Base-by-base conservation (phyloP, 1,139 yeast species). In the Sugiyamaella paludigena region DNA sequence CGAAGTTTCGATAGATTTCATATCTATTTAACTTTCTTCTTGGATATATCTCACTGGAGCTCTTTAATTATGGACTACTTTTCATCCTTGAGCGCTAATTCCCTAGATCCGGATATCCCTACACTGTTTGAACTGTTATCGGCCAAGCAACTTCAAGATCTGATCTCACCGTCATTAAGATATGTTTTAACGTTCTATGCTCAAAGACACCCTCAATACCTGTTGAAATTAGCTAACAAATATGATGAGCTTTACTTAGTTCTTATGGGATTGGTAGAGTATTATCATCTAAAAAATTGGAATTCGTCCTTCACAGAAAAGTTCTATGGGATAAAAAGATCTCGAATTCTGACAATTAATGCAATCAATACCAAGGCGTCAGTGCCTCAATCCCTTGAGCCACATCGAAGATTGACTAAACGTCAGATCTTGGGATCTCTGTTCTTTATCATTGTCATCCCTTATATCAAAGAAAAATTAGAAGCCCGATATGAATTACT, bases 221-320 rank as follows among this genome's bases (percentile, higher is more conserved):
- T 87, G 29, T 73, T 88, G 24, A 68, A 75, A 53, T 60, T 85
- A 6, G 81, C 87, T 35, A 83, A 86, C 60, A 71, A 74, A 47
- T 89, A 85, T 62, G 97, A 91, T 64, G 96, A 87, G 68, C 59
- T 88, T 32, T 85, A 84, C 58, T 67, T 84, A 9, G 56, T 79
- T 1, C 56, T 84, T 4, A 72, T 92, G 64, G 81, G 87, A 0
- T 57, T 77, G n/a, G 72, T 91, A 1, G 97, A 92, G 66, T 83
- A 83, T 75, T 77, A 79, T 58, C 87, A 84, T 59, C 66, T 91
- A 45, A 77, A 72, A 47, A 75, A 76, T 49, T 87, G 95, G 88
- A 91, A 87, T 60, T 82, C 95, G 0, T 80, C 94, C 1, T 88
- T 92, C 59, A 87, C 96, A 0, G 98, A 91, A 65, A 87, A 87